A percentile compares a stretch with the other conserved stretches of the same genome.
Conservation (phyloP, 257 asterid genomes). For the Ehretia macrophylla region DNA sequence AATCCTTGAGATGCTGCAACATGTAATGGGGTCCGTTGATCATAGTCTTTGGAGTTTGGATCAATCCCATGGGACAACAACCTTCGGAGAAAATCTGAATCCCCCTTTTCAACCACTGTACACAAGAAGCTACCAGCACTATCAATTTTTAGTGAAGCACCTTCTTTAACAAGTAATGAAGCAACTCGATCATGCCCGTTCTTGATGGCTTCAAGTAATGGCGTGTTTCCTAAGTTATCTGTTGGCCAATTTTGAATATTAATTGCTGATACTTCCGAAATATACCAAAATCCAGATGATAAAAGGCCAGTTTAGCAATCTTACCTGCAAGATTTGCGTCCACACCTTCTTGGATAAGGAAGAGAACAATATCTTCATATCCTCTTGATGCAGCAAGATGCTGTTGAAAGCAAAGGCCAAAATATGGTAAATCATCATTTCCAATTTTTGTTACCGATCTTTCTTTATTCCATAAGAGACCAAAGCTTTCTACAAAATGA, state of each 20-base stretch:
- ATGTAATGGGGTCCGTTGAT: constrained; percentile 81
- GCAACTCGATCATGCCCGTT: constrained; percentile 70
- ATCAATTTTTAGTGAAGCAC: constrained; percentile 57
- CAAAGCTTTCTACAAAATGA: too few relatives aligned
- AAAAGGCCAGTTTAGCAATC: too few relatives aligned
- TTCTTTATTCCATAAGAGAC: too few relatives aligned
- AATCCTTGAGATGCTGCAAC: constrained; percentile 77
- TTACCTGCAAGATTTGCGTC: not conserved
- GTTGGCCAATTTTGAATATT: not conserved
- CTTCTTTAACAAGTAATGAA: constrained; percentile 56
- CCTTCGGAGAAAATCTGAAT: constrained; percentile 70
- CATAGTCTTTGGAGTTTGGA: constrained; percentile 71
- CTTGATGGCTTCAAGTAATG: constrained; percentile 78
- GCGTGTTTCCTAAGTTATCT: constrained; percentile 82
- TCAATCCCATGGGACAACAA: constrained; percentile 61
- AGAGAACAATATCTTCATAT: constrained; percentile 56
- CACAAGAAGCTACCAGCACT: constrained; percentile 72
- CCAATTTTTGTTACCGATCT: too few relatives aligned
- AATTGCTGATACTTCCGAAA: too few relatives aligned
- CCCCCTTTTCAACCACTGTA: constrained; percentile 61
- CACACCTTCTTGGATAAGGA: constrained; percentile 66
- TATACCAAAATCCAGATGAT: too few relatives aligned
- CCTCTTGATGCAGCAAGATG: constrained; percentile 96
- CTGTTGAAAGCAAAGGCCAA: constrained; percentile 28
- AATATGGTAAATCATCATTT: not conserved